These are phyloP conservation scores for Neoscytalidium dimidiatum DNA, from an alignment of 2,329 filamentous ascomycete genomes.

Conservation along the genomic window DNA sequence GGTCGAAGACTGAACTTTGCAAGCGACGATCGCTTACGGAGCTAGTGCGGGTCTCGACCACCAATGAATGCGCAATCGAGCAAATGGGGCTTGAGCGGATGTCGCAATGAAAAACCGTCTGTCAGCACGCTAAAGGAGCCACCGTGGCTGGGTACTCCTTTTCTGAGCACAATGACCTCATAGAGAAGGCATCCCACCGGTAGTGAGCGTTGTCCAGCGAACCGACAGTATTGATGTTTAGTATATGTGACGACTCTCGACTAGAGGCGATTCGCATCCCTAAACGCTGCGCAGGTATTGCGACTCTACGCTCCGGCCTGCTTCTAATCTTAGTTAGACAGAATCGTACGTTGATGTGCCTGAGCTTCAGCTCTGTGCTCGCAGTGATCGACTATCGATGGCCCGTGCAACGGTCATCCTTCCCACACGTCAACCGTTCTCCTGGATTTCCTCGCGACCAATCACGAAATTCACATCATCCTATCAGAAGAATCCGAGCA, in stretches of 20 bases:
- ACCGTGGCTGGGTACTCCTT: too few relatives aligned
- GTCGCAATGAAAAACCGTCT: too few relatives aligned
- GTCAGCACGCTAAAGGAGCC: too few relatives aligned
- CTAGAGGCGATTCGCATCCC: not conserved
- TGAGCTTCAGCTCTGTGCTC: not conserved
- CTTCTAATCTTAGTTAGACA: not conserved
- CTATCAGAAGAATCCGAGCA: not conserved
- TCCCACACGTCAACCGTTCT: not conserved
- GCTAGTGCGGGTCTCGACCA: too few relatives aligned
- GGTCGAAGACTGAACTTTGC: too few relatives aligned
- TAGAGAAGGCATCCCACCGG: too few relatives aligned
- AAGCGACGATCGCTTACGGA: too few relatives aligned
- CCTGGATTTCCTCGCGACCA: not conserved
- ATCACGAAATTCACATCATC: not conserved
- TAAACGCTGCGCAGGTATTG: not conserved
- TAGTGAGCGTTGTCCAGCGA: not conserved
- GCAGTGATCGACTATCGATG: not conserved
- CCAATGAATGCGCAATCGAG: too few relatives aligned
- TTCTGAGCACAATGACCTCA: too few relatives aligned
- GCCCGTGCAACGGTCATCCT: not conserved
- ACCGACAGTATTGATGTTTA: not conserved
- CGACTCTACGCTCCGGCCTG: not conserved
- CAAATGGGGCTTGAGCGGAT: too few relatives aligned
- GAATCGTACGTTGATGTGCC: not conserved
- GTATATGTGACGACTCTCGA: not conserved